Base-by-base conservation (phyloP, 2,329 filamentous ascomycete genomes). In the Cladophialophora chaetospira region DNA sequence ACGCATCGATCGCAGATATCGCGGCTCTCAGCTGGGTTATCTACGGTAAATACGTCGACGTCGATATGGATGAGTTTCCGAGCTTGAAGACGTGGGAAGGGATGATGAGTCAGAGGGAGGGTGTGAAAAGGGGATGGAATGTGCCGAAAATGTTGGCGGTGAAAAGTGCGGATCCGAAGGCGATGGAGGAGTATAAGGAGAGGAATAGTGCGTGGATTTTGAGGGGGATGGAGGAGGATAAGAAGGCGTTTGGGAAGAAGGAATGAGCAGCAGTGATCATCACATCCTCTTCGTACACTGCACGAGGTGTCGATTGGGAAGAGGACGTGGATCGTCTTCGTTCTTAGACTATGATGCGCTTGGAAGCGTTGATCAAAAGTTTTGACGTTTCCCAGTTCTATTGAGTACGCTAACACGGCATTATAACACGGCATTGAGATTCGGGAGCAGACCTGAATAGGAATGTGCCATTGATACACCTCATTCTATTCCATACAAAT, bases 31-130 rank as follows among this genome's bases (percentile, higher is more conserved):
- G 3, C 77, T 84, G 4, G 48, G 29, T 33, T 6, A 33, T 33
- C 6, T 69, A 72, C 1, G 76, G 81, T 1, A 73, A 76, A 11
- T 83, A 86, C 77, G 76, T 80, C 0, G 86, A 86, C 11, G 69
- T 90, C 40, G 82, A 90, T 50, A 82, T 92, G 50, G 76, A 85
- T 0, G 85, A 91, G 55, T 95, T 92, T 72, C 89, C 90, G 2
- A 70, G 82, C 48, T 70, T 96, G 59, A 84, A 89, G 67, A 83
- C 83, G 29, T 96, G 91, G 91, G 79, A 63, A 13, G 29, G 8
- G 6, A 33, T 33, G 29, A 33, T 33, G 29, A 33, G 29, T 33
- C 8, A 33, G 29, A 82, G 90, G 1, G 84, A 87, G 0, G 90
- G 79, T 2, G 81, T 92, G 15, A 84, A 92, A 73, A 89, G 87